These are phyloP conservation scores for Anisodus tanguticus DNA, from an alignment of 257 asterid genomes.

Conservation along the genomic window DNA sequence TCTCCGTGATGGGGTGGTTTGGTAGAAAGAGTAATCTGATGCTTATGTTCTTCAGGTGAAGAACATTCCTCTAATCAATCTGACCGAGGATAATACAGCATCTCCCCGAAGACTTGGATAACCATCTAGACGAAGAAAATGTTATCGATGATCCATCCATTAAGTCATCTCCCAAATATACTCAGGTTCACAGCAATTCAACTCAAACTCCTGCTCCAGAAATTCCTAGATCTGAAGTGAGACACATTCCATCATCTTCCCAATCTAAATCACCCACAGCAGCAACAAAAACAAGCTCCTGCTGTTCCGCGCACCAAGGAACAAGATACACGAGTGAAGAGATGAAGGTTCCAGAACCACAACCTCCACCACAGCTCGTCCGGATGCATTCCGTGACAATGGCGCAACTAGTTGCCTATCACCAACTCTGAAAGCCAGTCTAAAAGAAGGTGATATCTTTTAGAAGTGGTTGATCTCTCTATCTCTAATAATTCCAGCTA, in stretches of 20 bases:
- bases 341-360: slow-evolving; percentile 79
- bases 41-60: too few relatives aligned
- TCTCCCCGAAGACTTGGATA: too few relatives aligned
- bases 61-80: too few relatives aligned
- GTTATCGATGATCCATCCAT: slow-evolving; percentile 77
- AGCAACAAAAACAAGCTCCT: slow-evolving; percentile 38
- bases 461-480: slow-evolving; percentile 41
- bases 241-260: slow-evolving; percentile 83
- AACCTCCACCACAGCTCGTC: slow-evolving; percentile 65
- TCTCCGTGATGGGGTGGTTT: too few relatives aligned
- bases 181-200: slow-evolving; percentile 39
- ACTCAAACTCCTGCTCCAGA: slow-evolving; percentile 32
- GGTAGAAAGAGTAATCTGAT: too few relatives aligned
- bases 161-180: slow-evolving; percentile 51
- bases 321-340: slow-evolving; percentile 59
- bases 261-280: slow-evolving; percentile 48
- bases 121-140: background rate
- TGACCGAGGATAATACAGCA: too few relatives aligned
- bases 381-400: slow-evolving; percentile 66
- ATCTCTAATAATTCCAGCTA: slow-evolving; percentile 74
- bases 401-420: slow-evolving; percentile 70
- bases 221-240: slow-evolving; percentile 44
- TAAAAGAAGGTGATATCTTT: background rate
- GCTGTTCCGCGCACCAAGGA: slow-evolving; percentile 44
- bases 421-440: background rate